Evolutionary conservation across 1,284 basidiomycete species (phyloP).

Genomic region (Puccinia hordei): DNA sequence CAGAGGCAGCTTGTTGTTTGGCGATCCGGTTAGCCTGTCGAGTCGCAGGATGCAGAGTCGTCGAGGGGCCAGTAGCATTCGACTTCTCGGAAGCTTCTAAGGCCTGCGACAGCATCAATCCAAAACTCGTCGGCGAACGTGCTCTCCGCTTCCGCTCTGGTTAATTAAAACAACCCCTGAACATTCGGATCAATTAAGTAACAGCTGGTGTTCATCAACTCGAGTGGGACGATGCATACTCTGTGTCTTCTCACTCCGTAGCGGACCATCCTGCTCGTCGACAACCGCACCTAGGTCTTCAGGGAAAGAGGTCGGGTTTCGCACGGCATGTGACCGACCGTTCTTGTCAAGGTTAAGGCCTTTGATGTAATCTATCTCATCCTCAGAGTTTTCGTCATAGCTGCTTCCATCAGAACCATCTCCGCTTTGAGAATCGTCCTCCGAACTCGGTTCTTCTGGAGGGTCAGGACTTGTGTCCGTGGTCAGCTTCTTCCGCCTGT

Average conservation of each 20-base stretch:
- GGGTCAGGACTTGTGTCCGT: background rate
- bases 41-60: constrained; percentile 24
- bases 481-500: constrained; percentile 6
- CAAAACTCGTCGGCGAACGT: constrained; percentile 47
- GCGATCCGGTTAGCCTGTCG: constrained; percentile 38
- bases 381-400: constrained; percentile 8
- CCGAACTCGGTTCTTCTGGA: constrained; percentile 22
- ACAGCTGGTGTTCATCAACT: background rate
- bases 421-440: constrained; percentile 16
- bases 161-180: constrained; percentile 4
- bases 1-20: constrained; percentile 33
- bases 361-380: constrained; percentile 37
- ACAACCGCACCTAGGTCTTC: constrained; percentile 7
- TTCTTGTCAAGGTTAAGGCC: constrained; percentile 34
- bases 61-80: constrained; percentile 33
- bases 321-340: background rate
- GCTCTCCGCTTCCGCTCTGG: constrained; percentile 49
- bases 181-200: constrained; percentile 14
- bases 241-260: constrained; percentile 29
- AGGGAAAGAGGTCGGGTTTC: background rate
- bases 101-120: constrained; percentile 35
- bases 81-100: constrained; percentile 42
- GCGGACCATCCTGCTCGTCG: background rate
- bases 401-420: constrained; percentile 18
- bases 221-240: background rate